phyloP scores from a whole-genome alignment of 2,329 filamentous ascomycete genomes.

The Aspergillus melleus region DNA sequence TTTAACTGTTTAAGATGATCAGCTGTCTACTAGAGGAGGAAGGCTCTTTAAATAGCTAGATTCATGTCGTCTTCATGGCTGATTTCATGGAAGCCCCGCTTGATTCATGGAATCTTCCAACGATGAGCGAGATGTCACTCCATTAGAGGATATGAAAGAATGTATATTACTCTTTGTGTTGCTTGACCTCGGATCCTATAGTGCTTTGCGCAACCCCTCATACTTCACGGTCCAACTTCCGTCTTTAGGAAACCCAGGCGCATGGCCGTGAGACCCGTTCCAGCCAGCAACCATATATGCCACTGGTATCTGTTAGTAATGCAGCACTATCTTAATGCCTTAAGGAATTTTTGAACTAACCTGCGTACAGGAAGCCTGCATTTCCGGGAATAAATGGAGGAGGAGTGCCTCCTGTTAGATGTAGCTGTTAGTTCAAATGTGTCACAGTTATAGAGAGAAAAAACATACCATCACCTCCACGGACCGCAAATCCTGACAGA shows the following conservation, averaged over 20 bases:
- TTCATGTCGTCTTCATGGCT: no score
- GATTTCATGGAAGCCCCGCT: no score
- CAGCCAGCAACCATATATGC: constrained; percentile 18
- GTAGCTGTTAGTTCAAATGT: neutral
- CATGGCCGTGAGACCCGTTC: constrained; percentile 10
- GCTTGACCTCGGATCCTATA: neutral
- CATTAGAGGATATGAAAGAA: no score
- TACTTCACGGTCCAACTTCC: constrained; percentile 13
- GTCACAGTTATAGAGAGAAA: neutral
- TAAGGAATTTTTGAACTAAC: neutral
- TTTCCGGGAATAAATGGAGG: constrained; percentile 19
- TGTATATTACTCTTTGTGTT: no score
- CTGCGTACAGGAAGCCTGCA: constrained; percentile 14
- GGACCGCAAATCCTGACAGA: constrained; percentile 13
- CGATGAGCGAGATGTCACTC: no score
- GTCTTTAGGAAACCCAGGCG: constrained; percentile 14
- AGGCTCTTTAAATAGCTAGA: no score
- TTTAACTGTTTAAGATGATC: no score
- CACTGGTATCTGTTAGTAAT: neutral
- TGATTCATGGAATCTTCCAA: no score
- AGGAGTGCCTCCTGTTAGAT: constrained; percentile 9
- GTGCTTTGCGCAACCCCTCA: constrained; percentile 13
- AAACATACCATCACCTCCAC: constrained; percentile 13
- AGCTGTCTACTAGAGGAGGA: no score
- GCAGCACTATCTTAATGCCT: no score